These are phyloP conservation scores for Aegilops umbellulata DNA, from an alignment of 176 grass and related monocot species.

Conservation along the genomic window DNA sequence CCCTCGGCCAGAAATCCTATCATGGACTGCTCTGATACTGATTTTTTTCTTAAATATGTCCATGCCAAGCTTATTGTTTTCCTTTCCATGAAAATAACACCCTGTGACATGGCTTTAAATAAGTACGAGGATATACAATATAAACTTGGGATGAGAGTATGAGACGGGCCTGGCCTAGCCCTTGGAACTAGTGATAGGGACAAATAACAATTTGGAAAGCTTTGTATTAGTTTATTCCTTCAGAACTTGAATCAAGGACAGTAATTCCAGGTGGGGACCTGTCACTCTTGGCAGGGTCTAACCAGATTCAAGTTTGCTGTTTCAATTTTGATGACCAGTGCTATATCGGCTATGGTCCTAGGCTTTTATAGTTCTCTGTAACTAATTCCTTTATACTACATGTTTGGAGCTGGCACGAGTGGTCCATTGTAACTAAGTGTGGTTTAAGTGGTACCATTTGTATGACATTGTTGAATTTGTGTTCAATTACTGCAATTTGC, in stretches of 20 bases:
- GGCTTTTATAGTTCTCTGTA: background rate
- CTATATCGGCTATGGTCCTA: background rate
- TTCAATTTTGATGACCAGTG: background rate
- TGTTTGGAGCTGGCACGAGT: background rate
- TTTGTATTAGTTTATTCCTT: background rate
- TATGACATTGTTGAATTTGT: conserved; percentile 25
- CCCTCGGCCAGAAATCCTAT: background rate
- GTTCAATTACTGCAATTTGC: conserved; percentile 3
- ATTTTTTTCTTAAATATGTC: background rate
- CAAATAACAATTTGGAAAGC: background rate
- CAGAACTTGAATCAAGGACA: background rate
- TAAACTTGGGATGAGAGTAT: background rate
- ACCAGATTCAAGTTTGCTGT: background rate
- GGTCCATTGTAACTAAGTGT: background rate
- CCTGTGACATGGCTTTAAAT: background rate
- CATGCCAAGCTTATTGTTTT: background rate
- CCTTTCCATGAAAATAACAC: background rate
- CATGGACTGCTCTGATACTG: background rate
- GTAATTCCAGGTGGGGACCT: background rate
- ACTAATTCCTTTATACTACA: background rate
- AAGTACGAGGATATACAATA: background rate
- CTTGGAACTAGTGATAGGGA: background rate
- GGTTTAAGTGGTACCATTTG: background rate
- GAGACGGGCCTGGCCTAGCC: background rate
- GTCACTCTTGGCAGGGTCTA: background rate